phyloP scores from a whole-genome alignment of 1,284 basidiomycete genomes.

The Gymnopus androsaceus region DNA sequence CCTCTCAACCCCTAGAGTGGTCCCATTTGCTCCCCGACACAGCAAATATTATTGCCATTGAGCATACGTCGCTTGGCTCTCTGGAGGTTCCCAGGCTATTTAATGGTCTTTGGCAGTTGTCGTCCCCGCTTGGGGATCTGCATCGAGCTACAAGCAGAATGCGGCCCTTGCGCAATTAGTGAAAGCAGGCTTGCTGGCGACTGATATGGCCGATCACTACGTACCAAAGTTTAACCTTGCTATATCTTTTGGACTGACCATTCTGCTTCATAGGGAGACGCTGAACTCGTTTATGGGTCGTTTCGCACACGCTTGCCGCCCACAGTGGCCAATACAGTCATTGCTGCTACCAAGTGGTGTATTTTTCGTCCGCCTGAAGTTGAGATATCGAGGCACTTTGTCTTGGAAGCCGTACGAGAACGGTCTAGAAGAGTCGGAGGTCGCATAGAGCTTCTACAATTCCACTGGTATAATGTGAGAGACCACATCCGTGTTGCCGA shows the following conservation, averaged over 20 bases:
- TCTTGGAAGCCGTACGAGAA: constrained; percentile 19
- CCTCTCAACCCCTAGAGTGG: background rate
- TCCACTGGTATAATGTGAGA: constrained; percentile 23
- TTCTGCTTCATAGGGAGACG: constrained; percentile 17
- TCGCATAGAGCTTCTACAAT: constrained; percentile 21
- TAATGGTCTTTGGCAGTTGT: constrained; percentile 54
- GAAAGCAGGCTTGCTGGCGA: constrained; percentile 36
- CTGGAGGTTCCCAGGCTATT: constrained; percentile 40
- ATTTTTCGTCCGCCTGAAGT: constrained; percentile 15
- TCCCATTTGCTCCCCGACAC: background rate
- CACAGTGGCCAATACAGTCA: constrained; percentile 4
- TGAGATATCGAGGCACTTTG: constrained; percentile 12
- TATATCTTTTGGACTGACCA: background rate
- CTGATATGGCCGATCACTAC: constrained; percentile 22
- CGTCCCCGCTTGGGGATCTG: constrained; percentile 53
- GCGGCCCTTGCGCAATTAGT: constrained; percentile 44
- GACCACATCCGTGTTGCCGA: background rate
- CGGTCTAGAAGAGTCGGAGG: constrained; percentile 18
- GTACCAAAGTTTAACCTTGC: constrained; percentile 3
- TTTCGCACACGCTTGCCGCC: constrained; percentile 16
- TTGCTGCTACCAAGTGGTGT: constrained; percentile 23
- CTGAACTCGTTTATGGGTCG: constrained; percentile 18
- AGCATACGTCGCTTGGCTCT: constrained; percentile 11
- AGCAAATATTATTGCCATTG: background rate
- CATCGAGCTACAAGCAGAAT: constrained; percentile 41